phyloP scores from a whole-genome alignment of 2,329 filamentous ascomycete species.

The Aspergillus quadricinctus region DNA sequence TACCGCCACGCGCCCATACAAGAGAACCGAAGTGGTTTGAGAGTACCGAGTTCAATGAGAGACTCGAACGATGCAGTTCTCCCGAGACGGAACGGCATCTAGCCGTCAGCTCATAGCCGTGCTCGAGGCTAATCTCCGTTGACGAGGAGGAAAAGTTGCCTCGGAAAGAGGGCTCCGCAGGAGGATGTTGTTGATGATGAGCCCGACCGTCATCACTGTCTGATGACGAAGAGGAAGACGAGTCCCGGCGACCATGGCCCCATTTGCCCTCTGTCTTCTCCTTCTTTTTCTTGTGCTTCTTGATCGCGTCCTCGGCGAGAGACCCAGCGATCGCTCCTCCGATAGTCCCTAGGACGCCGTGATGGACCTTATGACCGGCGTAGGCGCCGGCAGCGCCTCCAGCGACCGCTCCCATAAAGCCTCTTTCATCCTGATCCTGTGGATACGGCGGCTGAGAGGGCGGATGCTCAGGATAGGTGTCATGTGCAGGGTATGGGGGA shows the following conservation, averaged over 20 bases:
- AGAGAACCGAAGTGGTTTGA: constrained; percentile 35
- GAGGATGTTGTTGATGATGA: neutral
- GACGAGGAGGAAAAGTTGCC: constrained; percentile 39
- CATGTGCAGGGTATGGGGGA: neutral
- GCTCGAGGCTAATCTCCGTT: constrained; percentile 31
- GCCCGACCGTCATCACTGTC: neutral
- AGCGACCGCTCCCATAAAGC: constrained; percentile 42
- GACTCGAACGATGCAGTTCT: constrained; percentile 24
- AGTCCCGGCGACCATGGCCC: constrained; percentile 3
- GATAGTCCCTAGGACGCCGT: constrained; percentile 44
- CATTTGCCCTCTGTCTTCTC: constrained; percentile 5
- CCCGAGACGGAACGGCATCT: constrained; percentile 30
- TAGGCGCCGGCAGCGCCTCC: constrained; percentile 43
- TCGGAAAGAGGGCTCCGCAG: neutral
- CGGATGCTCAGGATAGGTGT: neutral
- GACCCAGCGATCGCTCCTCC: constrained; percentile 44
- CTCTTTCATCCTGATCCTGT: constrained; percentile 34
- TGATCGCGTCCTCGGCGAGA: constrained; percentile 41
- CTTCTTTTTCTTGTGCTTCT: constrained; percentile 35
- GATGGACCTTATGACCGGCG: constrained; percentile 42
- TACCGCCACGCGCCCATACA: constrained; percentile 33
- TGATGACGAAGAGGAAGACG: neutral
- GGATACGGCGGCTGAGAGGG: neutral
- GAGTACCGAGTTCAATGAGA: constrained; percentile 37
- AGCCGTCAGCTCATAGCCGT: constrained; percentile 34